A percentile compares a stretch with the other conserved stretches of the same genome.
Conservation (phyloP, 805 yeast species). For the Kodamaea nitidulidarum region DNA sequence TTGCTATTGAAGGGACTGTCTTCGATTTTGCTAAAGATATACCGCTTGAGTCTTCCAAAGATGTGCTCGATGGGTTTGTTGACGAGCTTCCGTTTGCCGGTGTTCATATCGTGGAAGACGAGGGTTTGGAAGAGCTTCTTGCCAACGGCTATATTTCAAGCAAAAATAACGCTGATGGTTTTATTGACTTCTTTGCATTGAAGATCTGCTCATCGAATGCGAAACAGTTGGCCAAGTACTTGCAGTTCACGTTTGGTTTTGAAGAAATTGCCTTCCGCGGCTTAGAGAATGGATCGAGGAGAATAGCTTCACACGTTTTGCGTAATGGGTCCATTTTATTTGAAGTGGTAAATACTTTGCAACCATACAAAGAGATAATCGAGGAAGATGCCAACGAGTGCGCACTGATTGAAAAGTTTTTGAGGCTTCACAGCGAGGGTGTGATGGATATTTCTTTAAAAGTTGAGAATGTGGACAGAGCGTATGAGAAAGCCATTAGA, state of each 20-base stretch:
- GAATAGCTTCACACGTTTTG: constrained; percentile 57
- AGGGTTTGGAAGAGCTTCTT: constrained; percentile 1
- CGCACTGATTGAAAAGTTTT: constrained; percentile 20
- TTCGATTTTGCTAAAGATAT: neutral
- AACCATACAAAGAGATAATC: neutral
- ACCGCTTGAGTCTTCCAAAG: neutral
- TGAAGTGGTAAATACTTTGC: constrained; percentile 42
- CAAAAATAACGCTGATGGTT: constrained; percentile 23
- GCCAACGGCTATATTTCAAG: neutral
- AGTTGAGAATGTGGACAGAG: constrained; percentile 48
- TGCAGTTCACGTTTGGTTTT: constrained; percentile 60
- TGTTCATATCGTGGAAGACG: neutral
- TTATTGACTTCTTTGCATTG: constrained; percentile 57
- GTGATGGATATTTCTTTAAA: constrained; percentile 71
- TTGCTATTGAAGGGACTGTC: neutral
- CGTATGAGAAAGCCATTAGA: constrained; percentile 43
- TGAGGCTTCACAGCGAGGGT: constrained; percentile 64
- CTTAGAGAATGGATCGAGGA: constrained; percentile 62
- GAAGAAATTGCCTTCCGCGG: constrained; percentile 58
- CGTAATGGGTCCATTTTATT: constrained; percentile 51
- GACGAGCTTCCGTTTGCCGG: too few relatives aligned
- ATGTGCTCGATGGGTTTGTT: too few relatives aligned
- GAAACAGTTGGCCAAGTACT: constrained; percentile 53
- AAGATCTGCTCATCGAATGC: constrained; percentile 76
- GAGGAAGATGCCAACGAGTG: constrained; percentile 17